A percentile compares a stretch with the other conserved stretches of the same genome.
Conservation (phyloP, 208 protist genomes). For the Leishmania gerbilli region DNA sequence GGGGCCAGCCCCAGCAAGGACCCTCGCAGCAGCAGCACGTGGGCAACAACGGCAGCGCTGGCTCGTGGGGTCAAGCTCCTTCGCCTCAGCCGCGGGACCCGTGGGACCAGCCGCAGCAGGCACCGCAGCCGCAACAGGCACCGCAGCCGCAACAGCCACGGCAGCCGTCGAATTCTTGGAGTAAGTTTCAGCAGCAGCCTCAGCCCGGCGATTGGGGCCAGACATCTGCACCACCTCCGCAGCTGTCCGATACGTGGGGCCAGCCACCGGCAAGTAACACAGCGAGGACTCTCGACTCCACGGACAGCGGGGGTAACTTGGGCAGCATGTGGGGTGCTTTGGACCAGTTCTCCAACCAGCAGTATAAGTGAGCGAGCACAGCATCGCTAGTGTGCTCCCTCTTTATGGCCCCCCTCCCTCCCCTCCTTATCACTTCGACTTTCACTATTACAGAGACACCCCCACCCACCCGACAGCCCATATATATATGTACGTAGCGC, state of each 20-base stretch:
- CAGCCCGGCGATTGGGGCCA: conserved; percentile 30
- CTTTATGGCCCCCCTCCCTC: background rate
- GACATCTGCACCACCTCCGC: conserved; percentile 13
- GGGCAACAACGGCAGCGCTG: background rate
- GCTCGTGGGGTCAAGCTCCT: conserved; percentile 1
- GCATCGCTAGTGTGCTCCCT: background rate
- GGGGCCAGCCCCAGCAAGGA: conserved; percentile 6
- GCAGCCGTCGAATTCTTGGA: conserved; percentile 13
- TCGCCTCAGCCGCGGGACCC: conserved; percentile 1
- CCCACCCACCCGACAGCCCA: no score
- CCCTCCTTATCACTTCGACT: background rate
- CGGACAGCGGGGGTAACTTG: background rate
- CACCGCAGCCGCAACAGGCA: background rate
- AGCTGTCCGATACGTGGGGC: conserved; percentile 12
- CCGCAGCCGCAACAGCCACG: background rate
- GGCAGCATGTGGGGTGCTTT: conserved; percentile 54
- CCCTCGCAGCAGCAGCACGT: conserved; percentile 6
- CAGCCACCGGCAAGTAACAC: conserved; percentile 7
- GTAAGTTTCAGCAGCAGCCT: conserved; percentile 27
- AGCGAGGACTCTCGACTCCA: conserved; percentile 10
- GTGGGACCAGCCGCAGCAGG: conserved; percentile 4
- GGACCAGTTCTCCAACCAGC: conserved; percentile 40
- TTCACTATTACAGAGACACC: background rate
- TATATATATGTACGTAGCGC: background rate
- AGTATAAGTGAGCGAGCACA: conserved; percentile 19